phyloP scores from a whole-genome alignment of 2,329 filamentous ascomycete species.

The Cryoendolithus antarcticus region DNA sequence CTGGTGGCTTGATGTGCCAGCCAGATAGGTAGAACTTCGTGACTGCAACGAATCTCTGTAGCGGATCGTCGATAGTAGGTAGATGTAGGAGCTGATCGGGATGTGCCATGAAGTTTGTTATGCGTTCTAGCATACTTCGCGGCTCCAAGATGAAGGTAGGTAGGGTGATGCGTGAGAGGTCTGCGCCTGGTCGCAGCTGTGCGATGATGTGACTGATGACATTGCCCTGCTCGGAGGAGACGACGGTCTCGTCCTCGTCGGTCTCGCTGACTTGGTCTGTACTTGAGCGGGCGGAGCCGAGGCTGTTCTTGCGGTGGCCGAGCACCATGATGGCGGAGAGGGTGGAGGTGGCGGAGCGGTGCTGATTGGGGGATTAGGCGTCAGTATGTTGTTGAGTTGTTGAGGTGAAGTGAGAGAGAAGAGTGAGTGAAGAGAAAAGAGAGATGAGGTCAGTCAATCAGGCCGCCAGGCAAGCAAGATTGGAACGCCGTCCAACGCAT shows the following conservation, averaged over 20 bases:
- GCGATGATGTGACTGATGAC: slow-evolving; percentile 96
- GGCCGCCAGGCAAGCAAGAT: neutral
- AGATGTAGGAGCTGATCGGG: slow-evolving; percentile 89
- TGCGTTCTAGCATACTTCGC: slow-evolving; percentile 93
- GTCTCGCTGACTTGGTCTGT: slow-evolving; percentile 29
- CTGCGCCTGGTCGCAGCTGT: slow-evolving; percentile 86
- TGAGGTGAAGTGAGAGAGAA: neutral
- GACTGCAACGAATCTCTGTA: slow-evolving; percentile 82
- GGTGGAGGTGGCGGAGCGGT: neutral
- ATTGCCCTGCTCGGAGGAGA: slow-evolving; percentile 90
- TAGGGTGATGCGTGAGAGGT: slow-evolving; percentile 84
- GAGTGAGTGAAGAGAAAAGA: neutral
- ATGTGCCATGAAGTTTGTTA: slow-evolving; percentile 99
- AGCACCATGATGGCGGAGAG: slow-evolving; percentile 32
- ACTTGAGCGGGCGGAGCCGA: slow-evolving; percentile 29
- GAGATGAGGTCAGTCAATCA: neutral
- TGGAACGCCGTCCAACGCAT: slow-evolving; percentile 1
- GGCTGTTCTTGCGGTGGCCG: slow-evolving; percentile 36
- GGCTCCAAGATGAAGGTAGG: slow-evolving; percentile 98
- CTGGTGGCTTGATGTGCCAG: slow-evolving; percentile 96
- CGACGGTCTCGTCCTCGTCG: slow-evolving; percentile 52
- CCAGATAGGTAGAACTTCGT: slow-evolving; percentile 97
- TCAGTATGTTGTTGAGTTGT: neutral
- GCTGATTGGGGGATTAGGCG: neutral
- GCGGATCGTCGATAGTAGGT: slow-evolving; percentile 74